Percentiles rank a stretch among this genome's conserved stretches.
phyloP scores from a whole-genome alignment of 1,284 basidiomycete species.

The Taiwanofungus camphoratus region DNA sequence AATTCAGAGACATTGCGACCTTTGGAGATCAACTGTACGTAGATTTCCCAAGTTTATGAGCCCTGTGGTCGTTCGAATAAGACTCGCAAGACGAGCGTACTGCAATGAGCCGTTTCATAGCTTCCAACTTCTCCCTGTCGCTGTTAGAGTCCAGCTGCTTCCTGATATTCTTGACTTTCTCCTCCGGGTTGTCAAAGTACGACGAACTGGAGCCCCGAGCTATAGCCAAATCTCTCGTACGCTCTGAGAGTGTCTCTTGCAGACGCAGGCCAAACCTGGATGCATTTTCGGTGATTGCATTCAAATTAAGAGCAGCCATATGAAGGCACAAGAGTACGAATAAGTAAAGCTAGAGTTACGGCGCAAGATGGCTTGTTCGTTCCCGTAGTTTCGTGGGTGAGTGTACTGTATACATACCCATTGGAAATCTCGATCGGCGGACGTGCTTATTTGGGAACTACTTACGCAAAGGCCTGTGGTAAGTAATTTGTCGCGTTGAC shows the following conservation, averaged over 20 bases:
- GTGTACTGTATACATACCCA: too few relatives aligned
- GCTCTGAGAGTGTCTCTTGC: slow-evolving; percentile 74
- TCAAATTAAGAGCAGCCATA: slow-evolving; percentile 56
- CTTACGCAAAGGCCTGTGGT: too few relatives aligned
- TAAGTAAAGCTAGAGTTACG: too few relatives aligned
- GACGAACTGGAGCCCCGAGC: slow-evolving; percentile 47
- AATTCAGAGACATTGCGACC: slow-evolving; percentile 87
- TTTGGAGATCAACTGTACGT: slow-evolving; percentile 80
- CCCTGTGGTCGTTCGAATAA: too few relatives aligned
- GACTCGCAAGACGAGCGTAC: slow-evolving; percentile 41
- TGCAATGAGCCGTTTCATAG: slow-evolving; percentile 89
- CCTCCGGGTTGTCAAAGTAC: slow-evolving; percentile 65
- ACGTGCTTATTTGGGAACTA: too few relatives aligned
- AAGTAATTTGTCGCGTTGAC: too few relatives aligned
- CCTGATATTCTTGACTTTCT: slow-evolving; percentile 72
- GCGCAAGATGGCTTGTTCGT: too few relatives aligned
- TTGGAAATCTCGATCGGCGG: too few relatives aligned
- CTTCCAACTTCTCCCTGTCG: slow-evolving; percentile 87
- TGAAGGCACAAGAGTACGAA: too few relatives aligned
- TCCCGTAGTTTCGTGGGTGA: too few relatives aligned
- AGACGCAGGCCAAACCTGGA: slow-evolving; percentile 72
- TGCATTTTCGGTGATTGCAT: slow-evolving; percentile 73
- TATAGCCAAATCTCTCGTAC: slow-evolving; percentile 65
- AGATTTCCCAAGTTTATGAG: too few relatives aligned
- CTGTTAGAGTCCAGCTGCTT: slow-evolving; percentile 82